Percentiles rank a stretch among this genome's conserved stretches.
phyloP scores from a whole-genome alignment of 2,329 filamentous ascomycete species.

The Alternaria arborescens region DNA sequence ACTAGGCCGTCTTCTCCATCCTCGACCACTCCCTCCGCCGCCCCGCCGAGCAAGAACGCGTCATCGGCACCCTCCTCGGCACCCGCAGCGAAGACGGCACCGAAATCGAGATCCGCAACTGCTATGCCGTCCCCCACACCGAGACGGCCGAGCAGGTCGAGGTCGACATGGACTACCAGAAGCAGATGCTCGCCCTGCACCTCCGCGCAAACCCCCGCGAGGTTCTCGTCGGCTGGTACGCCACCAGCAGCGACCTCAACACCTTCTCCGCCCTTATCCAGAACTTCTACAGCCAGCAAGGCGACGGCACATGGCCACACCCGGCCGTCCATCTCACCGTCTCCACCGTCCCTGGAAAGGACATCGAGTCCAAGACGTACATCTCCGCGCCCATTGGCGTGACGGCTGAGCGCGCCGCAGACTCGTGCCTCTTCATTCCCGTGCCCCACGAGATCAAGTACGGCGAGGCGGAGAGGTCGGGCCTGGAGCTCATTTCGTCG shows the following conservation, averaged over 20 bases:
- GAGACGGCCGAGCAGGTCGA: conserved; percentile 99
- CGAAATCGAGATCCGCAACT: conserved; percentile 93
- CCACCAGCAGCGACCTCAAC: conserved; percentile 95
- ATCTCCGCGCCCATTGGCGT: conserved; percentile 95
- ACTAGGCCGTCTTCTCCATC: conserved; percentile 69
- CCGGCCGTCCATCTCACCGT: conserved; percentile 98
- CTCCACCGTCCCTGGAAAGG: conserved; percentile 84
- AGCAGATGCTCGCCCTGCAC: conserved; percentile 96
- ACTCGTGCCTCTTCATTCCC: conserved; percentile 97
- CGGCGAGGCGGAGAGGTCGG: conserved; percentile 78
- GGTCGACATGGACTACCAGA: conserved; percentile 99
- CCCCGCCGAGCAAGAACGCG: conserved; percentile 89
- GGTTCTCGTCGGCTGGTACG: conserved; percentile 97
- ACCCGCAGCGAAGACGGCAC: conserved; percentile 94
- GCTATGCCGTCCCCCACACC: conserved; percentile 97
- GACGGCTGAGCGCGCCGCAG: conserved; percentile 90
- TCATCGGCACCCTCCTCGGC: conserved; percentile 95
- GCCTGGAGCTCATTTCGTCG: conserved; percentile 82
- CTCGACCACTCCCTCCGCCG: conserved; percentile 93
- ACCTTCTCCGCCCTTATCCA: conserved; percentile 98
- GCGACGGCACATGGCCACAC: conserved; percentile 95
- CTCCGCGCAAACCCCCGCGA: conserved; percentile 94
- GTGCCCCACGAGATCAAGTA: conserved; percentile 95
- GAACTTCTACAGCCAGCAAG: conserved; percentile 98
- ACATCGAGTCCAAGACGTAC: conserved; percentile 91